phyloP scores from a whole-genome alignment of 176 grass and related monocot species.

The Ananas comosus region DNA sequence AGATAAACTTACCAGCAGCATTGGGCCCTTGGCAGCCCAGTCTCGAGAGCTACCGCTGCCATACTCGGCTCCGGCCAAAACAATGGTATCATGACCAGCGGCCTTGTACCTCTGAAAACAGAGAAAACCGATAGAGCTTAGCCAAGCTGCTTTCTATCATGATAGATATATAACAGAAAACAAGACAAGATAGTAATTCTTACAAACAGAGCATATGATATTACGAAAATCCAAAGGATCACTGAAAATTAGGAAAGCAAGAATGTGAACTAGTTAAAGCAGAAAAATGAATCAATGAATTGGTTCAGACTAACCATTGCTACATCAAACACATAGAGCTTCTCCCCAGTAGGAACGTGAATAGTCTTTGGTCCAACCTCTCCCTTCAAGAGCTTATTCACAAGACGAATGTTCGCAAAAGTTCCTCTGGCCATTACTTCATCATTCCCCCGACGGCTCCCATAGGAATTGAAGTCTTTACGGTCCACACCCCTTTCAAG shows the following conservation, averaged over 20 bases:
- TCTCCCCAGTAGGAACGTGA: conserved; percentile 78
- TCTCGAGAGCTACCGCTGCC: conserved; percentile 97
- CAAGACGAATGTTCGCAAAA: conserved; percentile 91
- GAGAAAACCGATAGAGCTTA: neutral
- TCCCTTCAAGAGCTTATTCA: conserved; percentile 81
- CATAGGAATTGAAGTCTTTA: conserved; percentile 83
- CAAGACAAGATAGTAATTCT: neutral
- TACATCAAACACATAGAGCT: conserved; percentile 79
- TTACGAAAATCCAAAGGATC: too few species aligned
- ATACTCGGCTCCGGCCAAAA: conserved; percentile 92
- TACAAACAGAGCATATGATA: neutral
- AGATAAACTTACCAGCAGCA: conserved; percentile 60
- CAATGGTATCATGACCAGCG: conserved; percentile 64
- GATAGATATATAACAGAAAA: neutral
- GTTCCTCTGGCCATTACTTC: conserved; percentile 93
- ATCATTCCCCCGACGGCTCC: conserved; percentile 81
- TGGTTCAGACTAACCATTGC: conserved; percentile 45
- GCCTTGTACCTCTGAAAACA: conserved; percentile 67
- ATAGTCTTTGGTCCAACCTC: conserved; percentile 80
- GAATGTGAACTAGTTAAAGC: neutral
- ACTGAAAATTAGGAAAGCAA: too few species aligned
- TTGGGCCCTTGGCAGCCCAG: conserved; percentile 96
- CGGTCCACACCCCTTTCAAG: conserved; percentile 68
- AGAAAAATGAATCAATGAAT: neutral
- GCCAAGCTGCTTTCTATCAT: neutral